Conservation (phyloP, 345 rosid genomes). For the Bretschneidera sinensis region DNA sequence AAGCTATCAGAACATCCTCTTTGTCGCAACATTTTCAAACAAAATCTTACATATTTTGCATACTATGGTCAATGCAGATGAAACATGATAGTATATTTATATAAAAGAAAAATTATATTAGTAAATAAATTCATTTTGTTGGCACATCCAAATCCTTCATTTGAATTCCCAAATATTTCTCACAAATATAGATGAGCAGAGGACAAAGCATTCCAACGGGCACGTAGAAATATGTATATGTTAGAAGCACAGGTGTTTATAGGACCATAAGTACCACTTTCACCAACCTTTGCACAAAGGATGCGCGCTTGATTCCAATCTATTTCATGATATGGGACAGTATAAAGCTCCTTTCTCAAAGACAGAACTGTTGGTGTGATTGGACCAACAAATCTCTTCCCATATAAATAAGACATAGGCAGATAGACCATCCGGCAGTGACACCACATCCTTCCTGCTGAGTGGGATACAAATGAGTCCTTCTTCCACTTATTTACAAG, state of each 20-base stretch:
- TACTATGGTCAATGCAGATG: background rate
- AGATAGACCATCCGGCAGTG: slow-evolving; percentile 99
- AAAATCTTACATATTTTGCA: background rate
- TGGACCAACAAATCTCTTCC: slow-evolving; percentile 94
- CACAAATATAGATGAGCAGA: background rate
- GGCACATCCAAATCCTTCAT: background rate
- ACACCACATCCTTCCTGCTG: slow-evolving; percentile 98
- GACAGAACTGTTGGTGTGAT: slow-evolving; percentile 79
- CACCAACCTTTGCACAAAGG: slow-evolving; percentile 86
- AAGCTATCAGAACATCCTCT: too few relatives aligned
- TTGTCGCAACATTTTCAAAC: background rate
- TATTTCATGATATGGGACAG: slow-evolving; percentile 76
- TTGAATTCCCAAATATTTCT: background rate
- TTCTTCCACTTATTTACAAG: background rate
- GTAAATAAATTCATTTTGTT: background rate
- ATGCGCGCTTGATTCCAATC: slow-evolving; percentile 87
- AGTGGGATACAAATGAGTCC: background rate
- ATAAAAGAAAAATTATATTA: too few relatives aligned
- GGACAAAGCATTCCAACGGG: background rate
- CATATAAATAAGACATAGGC: slow-evolving; percentile 95
- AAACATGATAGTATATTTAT: too few relatives aligned
- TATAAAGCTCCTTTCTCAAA: slow-evolving; percentile 80
- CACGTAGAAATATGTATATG: background rate
- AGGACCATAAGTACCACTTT: slow-evolving; percentile 12
- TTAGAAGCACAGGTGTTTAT: slow-evolving; percentile 2